A percentile compares a stretch with the other conserved stretches of the same genome.
Conservation (phyloP, 192 early-diverging fungal genomes). For the Entomortierella lignicola region DNA sequence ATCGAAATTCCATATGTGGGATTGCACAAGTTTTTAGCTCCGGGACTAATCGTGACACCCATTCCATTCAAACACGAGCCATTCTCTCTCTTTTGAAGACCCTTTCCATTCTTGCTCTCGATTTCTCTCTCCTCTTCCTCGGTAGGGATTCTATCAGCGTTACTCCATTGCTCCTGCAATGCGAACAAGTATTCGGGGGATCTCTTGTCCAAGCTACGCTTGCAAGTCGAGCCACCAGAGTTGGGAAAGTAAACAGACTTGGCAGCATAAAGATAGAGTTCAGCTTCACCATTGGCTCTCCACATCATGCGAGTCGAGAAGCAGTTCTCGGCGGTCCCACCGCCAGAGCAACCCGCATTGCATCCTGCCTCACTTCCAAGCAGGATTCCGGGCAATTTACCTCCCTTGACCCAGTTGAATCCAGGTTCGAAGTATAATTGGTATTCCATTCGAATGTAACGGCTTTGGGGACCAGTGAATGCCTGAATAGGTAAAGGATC, state of each 20-base stretch:
- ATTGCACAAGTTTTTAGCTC: conserved; percentile 47
- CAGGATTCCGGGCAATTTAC: conserved; percentile 69
- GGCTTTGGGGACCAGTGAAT: conserved; percentile 17
- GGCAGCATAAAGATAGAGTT: conserved; percentile 66
- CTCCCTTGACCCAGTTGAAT: conserved; percentile 68
- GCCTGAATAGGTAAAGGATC: conserved; percentile 22
- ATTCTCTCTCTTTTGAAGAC: conserved; percentile 2
- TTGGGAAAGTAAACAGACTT: conserved; percentile 42
- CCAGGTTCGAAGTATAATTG: conserved; percentile 57
- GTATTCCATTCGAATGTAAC: conserved; percentile 56
- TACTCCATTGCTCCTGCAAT: conserved; percentile 2
- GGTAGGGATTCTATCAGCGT: conserved; percentile 11
- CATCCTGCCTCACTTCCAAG: conserved; percentile 58
- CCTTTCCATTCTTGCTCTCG: background rate
- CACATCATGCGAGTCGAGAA: conserved; percentile 66
- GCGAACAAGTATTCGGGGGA: conserved; percentile 16
- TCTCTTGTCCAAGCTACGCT: conserved; percentile 26
- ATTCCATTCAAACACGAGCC: conserved; percentile 23
- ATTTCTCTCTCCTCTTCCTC: background rate
- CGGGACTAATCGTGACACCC: conserved; percentile 22
- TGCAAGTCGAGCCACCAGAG: background rate
- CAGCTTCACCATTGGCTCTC: conserved; percentile 60
- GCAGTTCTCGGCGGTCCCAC: conserved; percentile 63
- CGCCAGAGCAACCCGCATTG: conserved; percentile 56
- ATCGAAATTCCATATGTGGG: conserved; percentile 61